A percentile compares a stretch with the other conserved stretches of the same genome.
phyloP scores from a whole-genome alignment of 2,329 filamentous ascomycete species.

The Chaetomium sp. region DNA sequence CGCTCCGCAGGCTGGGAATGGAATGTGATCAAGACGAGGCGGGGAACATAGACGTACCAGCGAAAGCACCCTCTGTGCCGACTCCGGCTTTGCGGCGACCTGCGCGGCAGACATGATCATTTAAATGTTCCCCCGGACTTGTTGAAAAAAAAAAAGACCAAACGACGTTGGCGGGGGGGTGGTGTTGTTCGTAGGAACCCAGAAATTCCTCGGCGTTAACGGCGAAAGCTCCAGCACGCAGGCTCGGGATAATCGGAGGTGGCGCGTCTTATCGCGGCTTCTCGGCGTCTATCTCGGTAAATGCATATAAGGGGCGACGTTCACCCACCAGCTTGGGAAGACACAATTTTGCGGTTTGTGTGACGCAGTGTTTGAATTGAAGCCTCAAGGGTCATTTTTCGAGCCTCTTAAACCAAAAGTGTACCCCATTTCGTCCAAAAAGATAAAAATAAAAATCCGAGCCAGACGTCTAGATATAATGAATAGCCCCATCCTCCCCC shows the following conservation, averaged over 20 bases:
- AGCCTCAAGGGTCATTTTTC: too few species aligned
- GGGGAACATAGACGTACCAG: slow-evolving; percentile 12
- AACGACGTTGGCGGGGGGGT: too few species aligned
- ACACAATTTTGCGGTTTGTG: too few species aligned
- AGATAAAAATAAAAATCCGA: too few species aligned
- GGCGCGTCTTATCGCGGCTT: slow-evolving; percentile 3
- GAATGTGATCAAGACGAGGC: background rate
- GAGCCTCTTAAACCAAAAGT: too few species aligned
- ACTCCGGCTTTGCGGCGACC: slow-evolving; percentile 42
- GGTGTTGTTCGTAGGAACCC: too few species aligned
- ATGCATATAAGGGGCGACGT: background rate
- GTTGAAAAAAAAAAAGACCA: background rate
- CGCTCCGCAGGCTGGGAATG: too few species aligned
- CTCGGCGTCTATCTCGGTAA: background rate
- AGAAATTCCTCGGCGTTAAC: background rate
- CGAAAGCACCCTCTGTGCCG: slow-evolving; percentile 52
- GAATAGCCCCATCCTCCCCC: too few species aligned
- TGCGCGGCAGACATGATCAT: slow-evolving; percentile 21
- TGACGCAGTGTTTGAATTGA: too few species aligned
- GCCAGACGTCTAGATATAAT: too few species aligned
- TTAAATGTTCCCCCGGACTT: background rate
- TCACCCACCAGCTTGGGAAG: background rate
- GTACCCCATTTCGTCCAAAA: too few species aligned
- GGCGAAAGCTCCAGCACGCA: slow-evolving; percentile 5
- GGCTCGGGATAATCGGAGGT: slow-evolving; percentile 9